Conservation (phyloP, 2,329 filamentous ascomycete species). For the Tolypocladium inflatum region DNA sequence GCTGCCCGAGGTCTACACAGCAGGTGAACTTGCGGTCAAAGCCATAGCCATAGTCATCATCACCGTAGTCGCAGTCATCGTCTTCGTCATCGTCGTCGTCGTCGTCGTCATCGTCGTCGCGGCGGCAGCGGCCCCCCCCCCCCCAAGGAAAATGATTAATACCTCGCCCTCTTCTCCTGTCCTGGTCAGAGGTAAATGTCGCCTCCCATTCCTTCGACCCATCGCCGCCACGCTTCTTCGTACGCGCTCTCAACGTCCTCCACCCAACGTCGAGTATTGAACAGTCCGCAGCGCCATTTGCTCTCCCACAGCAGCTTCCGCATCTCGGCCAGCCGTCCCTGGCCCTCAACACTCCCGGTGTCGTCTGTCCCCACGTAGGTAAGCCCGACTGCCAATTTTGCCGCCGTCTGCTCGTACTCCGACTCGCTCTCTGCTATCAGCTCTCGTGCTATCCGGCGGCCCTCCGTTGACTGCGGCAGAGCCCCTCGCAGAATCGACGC, state of each 20-base stretch:
- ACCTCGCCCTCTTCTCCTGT: background rate
- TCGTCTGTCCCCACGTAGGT: slow-evolving; percentile 39
- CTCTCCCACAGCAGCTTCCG: slow-evolving; percentile 73
- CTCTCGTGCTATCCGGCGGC: slow-evolving; percentile 57
- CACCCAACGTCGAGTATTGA: slow-evolving; percentile 89
- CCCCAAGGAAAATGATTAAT: background rate
- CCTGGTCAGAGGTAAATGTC: slow-evolving; percentile 68
- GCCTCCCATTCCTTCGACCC: slow-evolving; percentile 78
- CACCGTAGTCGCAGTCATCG: background rate
- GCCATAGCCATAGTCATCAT: background rate
- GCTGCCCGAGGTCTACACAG: background rate
- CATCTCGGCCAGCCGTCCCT: slow-evolving; percentile 67
- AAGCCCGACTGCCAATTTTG: slow-evolving; percentile 55
- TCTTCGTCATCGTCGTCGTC: background rate
- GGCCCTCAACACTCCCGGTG: slow-evolving; percentile 40
- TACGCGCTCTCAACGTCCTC: slow-evolving; percentile 82
- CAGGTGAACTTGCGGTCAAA: background rate
- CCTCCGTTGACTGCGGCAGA: slow-evolving; percentile 62
- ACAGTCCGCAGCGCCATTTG: slow-evolving; percentile 79
- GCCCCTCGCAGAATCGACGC: slow-evolving; percentile 89
- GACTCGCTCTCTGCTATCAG: slow-evolving; percentile 70
- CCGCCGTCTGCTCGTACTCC: slow-evolving; percentile 74
- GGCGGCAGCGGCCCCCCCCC: background rate
- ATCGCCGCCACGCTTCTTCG: slow-evolving; percentile 76
- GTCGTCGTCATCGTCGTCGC: background rate